Conservation (phyloP, 441 rosid genomes). For the Populus trichocarpa region DNA sequence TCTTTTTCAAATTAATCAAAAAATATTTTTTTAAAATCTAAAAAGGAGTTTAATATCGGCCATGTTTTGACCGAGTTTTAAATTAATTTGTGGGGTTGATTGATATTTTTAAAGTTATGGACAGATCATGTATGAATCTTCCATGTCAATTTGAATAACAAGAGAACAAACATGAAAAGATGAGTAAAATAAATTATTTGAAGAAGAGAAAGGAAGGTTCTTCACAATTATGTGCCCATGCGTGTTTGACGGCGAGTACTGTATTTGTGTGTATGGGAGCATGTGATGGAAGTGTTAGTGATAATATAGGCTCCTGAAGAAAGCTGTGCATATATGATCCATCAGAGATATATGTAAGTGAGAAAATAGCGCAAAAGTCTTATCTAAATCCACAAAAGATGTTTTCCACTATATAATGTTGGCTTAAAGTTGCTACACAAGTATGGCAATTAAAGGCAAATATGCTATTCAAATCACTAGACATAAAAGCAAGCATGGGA, state of each 20-base stretch:
- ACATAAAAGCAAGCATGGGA: slow-evolving; percentile 39
- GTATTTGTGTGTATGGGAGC: background rate
- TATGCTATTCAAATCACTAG: slow-evolving; percentile 49
- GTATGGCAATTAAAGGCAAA: slow-evolving; percentile 27
- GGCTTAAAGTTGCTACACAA: slow-evolving; percentile 36
- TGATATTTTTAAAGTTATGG: too few relatives aligned
- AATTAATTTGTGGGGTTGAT: too few relatives aligned
- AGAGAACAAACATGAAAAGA: background rate
- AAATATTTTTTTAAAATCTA: too few relatives aligned
- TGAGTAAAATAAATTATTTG: background rate
- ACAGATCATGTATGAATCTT: too few relatives aligned
- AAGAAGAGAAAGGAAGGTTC: background rate
- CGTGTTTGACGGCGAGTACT: slow-evolving; percentile 8
- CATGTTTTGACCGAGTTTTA: too few relatives aligned
- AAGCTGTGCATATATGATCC: background rate
- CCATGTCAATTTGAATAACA: too few relatives aligned
- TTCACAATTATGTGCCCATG: background rate
- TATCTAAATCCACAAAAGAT: slow-evolving; percentile 37
- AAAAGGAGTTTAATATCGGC: too few relatives aligned
- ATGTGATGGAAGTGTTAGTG: slow-evolving; percentile 4
- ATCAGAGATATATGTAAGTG: background rate
- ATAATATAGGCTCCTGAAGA: background rate
- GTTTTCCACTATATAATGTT: slow-evolving; percentile 53
- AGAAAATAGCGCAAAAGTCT: slow-evolving; percentile 11
- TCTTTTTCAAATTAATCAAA: too few relatives aligned